Evolutionary conservation across 2,329 filamentous ascomycete genomes (phyloP).

Genomic region (Curvularia lunata): DNA sequence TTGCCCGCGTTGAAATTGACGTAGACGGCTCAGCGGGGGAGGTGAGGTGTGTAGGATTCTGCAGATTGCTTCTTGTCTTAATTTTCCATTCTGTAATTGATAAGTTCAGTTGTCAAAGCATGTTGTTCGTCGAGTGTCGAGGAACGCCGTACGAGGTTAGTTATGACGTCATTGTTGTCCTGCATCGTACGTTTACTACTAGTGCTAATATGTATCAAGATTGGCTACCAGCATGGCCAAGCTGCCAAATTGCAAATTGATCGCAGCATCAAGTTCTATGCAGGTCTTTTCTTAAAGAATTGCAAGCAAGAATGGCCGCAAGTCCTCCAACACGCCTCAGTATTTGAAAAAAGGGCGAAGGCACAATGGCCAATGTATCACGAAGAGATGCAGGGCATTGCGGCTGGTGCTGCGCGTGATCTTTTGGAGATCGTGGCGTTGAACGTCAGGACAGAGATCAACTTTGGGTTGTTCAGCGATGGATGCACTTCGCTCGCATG

Average conservation of each 20-base stretch:
- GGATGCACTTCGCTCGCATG: conserved; percentile 63
- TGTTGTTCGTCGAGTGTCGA: conserved; percentile 51
- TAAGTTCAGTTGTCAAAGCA: conserved; percentile 21
- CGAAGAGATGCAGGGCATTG: conserved; percentile 59
- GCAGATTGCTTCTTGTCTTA: not conserved
- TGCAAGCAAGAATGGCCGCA: conserved; percentile 55
- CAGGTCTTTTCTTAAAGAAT: conserved; percentile 55
- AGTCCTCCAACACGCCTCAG: conserved; percentile 54
- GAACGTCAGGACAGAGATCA: conserved; percentile 65
- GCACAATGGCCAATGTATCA: conserved; percentile 53
- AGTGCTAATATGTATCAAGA: conserved; percentile 44
- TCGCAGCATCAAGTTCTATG: conserved; percentile 57
- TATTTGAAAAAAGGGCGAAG: conserved; percentile 56
- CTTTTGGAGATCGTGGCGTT: conserved; percentile 63
- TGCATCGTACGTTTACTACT: not conserved
- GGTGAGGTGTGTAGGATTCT: not conserved
- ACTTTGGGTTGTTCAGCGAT: conserved; percentile 63
- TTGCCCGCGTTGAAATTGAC: not conserved
- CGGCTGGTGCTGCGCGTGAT: conserved; percentile 55
- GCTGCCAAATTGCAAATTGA: conserved; percentile 50
- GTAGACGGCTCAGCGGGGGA: not conserved
- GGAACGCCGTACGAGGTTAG: conserved; percentile 54
- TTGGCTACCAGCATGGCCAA: conserved; percentile 57
- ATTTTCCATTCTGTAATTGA: not conserved
- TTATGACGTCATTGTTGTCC: conserved; percentile 24